Percentiles rank a stretch among this genome's conserved stretches.
Conservation (phyloP, 2,329 filamentous ascomycete genomes). For the Corniculantispora saksenae region DNA sequence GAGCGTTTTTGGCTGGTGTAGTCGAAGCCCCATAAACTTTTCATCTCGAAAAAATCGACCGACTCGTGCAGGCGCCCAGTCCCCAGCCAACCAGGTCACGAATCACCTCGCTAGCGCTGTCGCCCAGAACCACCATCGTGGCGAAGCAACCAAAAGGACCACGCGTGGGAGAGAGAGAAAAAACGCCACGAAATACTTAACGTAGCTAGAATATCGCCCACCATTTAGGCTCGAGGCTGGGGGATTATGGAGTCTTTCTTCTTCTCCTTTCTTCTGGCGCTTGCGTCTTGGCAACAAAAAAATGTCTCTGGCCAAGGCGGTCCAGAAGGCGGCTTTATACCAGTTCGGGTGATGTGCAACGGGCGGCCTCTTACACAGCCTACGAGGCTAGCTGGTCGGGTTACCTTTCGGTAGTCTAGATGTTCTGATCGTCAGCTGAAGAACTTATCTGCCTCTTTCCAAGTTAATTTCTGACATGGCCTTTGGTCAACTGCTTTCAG, state of each 20-base stretch:
- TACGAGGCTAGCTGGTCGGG: not conserved
- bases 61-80: not conserved
- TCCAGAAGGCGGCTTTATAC: conserved; percentile 5
- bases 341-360: not conserved
- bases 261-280: not conserved
- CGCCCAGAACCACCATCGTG: conserved; percentile 1
- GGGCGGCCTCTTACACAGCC: not conserved
- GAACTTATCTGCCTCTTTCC: not conserved
- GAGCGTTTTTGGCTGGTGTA: not conserved
- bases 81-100: not conserved
- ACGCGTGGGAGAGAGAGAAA: not conserved
- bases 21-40: not conserved
- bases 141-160: conserved; percentile 1
- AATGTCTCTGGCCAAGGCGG: conserved; percentile 1
- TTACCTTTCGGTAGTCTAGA: not conserved
- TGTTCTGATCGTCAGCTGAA: not conserved
- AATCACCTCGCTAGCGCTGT: conserved; percentile 1
- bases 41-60: not conserved
- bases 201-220: not conserved
- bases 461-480: too few species aligned
- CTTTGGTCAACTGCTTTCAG: not conserved
- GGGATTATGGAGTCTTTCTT: too few species aligned
- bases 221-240: not conserved
- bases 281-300: conserved; percentile 6
- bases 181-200: not conserved